Evolutionary conservation across 164 flowering plant species (phyloP).

Genomic region (Dillenia turbinata): DNA sequence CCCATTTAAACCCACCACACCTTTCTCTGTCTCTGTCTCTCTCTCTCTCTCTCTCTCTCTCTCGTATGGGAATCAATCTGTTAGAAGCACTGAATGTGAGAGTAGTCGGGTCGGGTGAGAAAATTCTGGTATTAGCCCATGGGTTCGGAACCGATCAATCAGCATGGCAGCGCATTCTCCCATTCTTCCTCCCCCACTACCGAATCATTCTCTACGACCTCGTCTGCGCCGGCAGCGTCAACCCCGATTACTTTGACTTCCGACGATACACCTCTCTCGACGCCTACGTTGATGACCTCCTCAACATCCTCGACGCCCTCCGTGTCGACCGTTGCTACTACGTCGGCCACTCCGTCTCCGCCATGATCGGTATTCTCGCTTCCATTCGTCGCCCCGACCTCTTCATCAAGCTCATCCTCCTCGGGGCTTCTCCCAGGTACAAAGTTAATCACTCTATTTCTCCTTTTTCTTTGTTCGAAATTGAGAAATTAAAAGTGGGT

Average conservation of each 20-base stretch:
- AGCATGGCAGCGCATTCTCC: slow-evolving; percentile 83
- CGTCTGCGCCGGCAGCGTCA: slow-evolving; percentile 92
- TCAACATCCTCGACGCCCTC: slow-evolving; percentile 69
- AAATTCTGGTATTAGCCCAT: slow-evolving; percentile 67
- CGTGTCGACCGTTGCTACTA: slow-evolving; percentile 52
- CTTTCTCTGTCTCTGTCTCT: not conserved
- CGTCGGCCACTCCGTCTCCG: slow-evolving; percentile 96
- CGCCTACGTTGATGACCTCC: slow-evolving; percentile 79
- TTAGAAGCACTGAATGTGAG: slow-evolving; percentile 78
- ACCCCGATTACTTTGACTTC: slow-evolving; percentile 85
- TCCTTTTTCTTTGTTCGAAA: not conserved
- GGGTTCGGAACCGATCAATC: slow-evolving; percentile 98
- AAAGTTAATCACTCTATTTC: not conserved
- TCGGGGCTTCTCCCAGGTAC: slow-evolving; percentile 94
- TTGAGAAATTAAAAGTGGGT: not conserved
- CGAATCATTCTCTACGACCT: slow-evolving; percentile 76
- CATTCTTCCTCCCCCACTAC: slow-evolving; percentile 49
- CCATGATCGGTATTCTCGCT: slow-evolving; percentile 86
- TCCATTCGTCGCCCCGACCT: slow-evolving; percentile 83
- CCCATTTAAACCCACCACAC: not conserved
- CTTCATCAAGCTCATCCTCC: slow-evolving; percentile 80
- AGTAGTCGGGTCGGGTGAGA: slow-evolving; percentile 62
- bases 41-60: not conserved
- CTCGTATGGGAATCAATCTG: slow-evolving; percentile 34
- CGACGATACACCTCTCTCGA: slow-evolving; percentile 74